Percentiles rank a stretch among this genome's conserved stretches.
phyloP scores from a whole-genome alignment of 2,329 filamentous ascomycete genomes.

The Ilyonectria mors-panacis region DNA sequence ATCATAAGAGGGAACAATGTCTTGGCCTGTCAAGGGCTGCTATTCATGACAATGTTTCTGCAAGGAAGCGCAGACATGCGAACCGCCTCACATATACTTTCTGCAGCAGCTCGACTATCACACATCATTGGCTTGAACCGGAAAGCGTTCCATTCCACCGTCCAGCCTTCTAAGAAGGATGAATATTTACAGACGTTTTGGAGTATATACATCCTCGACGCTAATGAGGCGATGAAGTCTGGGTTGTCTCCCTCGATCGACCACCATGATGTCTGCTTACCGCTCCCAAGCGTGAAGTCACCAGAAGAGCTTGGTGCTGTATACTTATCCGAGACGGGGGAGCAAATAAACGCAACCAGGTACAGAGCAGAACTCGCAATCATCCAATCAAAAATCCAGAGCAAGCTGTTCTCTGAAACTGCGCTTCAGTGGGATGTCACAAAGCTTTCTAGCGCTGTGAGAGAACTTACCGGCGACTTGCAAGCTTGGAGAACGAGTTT shows the following conservation, averaged over 20 bases:
- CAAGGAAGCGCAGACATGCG: not conserved
- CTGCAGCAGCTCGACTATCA: not conserved
- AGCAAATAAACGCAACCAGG: not conserved
- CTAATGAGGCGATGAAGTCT: not conserved
- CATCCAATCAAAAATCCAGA: not conserved
- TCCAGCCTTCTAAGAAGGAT: not conserved
- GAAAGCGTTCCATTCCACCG: not conserved
- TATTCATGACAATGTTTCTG: not conserved
- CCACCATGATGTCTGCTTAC: not conserved
- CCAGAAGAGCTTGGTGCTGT: not conserved
- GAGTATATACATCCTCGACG: not conserved
- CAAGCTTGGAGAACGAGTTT: not conserved
- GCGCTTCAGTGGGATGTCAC: not conserved
- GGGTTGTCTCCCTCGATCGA: not conserved
- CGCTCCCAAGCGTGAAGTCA: not conserved
- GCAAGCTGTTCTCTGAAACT: not conserved
- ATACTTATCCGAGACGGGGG: not conserved
- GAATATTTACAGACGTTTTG: not conserved
- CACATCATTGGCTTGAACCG: not conserved
- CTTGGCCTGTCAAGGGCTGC: not conserved
- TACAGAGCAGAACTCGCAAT: not conserved
- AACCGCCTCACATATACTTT: not conserved
- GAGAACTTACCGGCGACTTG: not conserved
- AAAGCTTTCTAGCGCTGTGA: not conserved
- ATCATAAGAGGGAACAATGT: not conserved